These are phyloP conservation scores for Chenopodium berlandieri DNA, from an alignment of 148 eudicot genomes.

Conservation along the genomic window DNA sequence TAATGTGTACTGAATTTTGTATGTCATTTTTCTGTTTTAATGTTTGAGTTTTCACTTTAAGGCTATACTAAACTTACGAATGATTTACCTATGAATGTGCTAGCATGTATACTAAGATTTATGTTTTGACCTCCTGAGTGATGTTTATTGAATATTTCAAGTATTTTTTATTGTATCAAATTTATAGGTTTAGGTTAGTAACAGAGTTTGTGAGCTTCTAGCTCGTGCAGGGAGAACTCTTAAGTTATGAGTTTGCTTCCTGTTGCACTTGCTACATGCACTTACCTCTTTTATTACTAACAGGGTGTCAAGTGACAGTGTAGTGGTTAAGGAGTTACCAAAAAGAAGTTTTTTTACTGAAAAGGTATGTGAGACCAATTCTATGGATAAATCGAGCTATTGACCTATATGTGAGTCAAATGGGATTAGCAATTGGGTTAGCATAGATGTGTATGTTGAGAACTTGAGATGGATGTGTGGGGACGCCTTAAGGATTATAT, in stretches of 20 bases:
- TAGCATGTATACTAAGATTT: not conserved
- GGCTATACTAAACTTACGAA: not conserved
- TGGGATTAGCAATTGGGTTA: no score
- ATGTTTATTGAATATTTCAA: not conserved
- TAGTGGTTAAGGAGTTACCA: no score
- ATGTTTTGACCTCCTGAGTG: not conserved
- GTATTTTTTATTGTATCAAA: not conserved
- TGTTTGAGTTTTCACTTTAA: not conserved
- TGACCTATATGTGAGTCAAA: no score
- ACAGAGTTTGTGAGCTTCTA: not conserved
- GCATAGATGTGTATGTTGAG: no score
- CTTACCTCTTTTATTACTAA: no score
- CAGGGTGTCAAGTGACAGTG: no score
- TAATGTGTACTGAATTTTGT: not conserved
- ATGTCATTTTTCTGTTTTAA: not conserved
- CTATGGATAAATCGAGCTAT: no score
- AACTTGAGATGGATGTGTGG: no score
- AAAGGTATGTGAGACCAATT: no score
- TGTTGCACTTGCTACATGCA: no score
- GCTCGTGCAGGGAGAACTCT: not conserved
- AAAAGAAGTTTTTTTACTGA: no score
- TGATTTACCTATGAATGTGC: not conserved
- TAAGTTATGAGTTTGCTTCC: not conserved
- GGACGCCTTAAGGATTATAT: no score
- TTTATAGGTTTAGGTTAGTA: not conserved